Evolutionary conservation across 192 early-diverging fungal genomes (phyloP).

Genomic region (Geosiphon pyriformis): DNA sequence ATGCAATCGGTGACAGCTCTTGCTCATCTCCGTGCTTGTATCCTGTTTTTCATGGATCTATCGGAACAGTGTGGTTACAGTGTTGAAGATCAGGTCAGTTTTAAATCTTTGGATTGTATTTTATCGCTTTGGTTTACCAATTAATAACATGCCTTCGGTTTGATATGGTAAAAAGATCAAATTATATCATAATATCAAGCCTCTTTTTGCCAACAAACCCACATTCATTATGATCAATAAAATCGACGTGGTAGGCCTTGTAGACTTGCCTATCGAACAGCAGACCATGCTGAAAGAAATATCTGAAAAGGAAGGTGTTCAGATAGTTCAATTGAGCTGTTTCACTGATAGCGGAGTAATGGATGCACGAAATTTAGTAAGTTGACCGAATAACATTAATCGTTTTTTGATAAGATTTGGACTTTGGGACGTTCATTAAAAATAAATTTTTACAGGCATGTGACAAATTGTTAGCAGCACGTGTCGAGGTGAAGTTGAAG

Average conservation of each 20-base stretch:
- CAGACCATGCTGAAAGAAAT: conserved; percentile 71
- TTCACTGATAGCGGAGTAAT: conserved; percentile 95
- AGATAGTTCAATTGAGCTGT: conserved; percentile 79
- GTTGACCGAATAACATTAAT: neutral
- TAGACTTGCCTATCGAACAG: conserved; percentile 69
- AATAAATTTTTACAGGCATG: too few relatives aligned
- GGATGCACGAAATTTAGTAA: conserved; percentile 75
- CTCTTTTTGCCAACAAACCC: conserved; percentile 98
- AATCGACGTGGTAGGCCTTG: conserved; percentile 83
- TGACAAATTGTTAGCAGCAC: conserved; percentile 83
- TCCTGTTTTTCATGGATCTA: conserved; percentile 97
- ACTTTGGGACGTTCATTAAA: too few relatives aligned
- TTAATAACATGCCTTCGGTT: neutral
- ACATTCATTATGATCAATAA: conserved; percentile 93
- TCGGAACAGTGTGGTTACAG: conserved; percentile 99
- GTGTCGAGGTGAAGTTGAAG: conserved; percentile 96
- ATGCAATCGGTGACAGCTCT: conserved; percentile 99
- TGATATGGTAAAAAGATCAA: conserved; percentile 36
- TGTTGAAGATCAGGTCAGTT: conserved; percentile 73
- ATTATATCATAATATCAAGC: conserved; percentile 93
- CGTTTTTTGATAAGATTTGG: too few relatives aligned
- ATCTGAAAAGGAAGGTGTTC: conserved; percentile 57
- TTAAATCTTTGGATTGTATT: too few relatives aligned
- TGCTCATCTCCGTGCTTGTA: conserved; percentile 92
- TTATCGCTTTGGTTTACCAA: conserved; percentile 8